phyloP scores from a whole-genome alignment of 140 eudicot species.

The Bidens hawaiensis region DNA sequence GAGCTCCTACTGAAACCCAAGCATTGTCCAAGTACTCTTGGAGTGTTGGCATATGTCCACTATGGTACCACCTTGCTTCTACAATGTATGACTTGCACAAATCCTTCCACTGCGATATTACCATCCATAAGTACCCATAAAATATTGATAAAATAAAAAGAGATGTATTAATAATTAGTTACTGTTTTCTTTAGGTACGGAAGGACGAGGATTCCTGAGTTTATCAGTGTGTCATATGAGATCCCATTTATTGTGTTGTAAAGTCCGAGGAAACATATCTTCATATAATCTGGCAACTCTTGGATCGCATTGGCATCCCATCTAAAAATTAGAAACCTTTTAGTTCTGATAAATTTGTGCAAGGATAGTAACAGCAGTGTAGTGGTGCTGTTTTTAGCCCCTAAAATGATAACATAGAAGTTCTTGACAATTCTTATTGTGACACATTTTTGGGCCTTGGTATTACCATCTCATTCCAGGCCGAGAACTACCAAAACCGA shows the following conservation, averaged over 20 bases:
- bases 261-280: conserved; percentile 11
- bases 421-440: too few relatives aligned
- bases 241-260: neutral
- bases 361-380: too few relatives aligned
- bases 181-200: conserved; percentile 16
- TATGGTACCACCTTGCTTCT: neutral
- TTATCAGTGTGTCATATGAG: neutral
- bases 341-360: neutral
- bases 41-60: neutral
- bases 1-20: neutral
- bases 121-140: neutral
- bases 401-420: too few relatives aligned
- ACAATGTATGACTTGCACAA: neutral
- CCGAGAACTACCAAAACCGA: too few relatives aligned
- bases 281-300: conserved; percentile 11
- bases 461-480: too few relatives aligned
- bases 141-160: neutral
- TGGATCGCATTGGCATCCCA: conserved; percentile 11
- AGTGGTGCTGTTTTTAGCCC: too few relatives aligned
- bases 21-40: conserved; percentile 1
- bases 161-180: neutral
- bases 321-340: neutral
- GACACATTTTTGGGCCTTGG: too few relatives aligned
- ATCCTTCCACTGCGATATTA: neutral
- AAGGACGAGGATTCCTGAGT: neutral